These are phyloP conservation scores for Petunia secreta DNA, from an alignment of 257 asterid species.

Conservation along the genomic window DNA sequence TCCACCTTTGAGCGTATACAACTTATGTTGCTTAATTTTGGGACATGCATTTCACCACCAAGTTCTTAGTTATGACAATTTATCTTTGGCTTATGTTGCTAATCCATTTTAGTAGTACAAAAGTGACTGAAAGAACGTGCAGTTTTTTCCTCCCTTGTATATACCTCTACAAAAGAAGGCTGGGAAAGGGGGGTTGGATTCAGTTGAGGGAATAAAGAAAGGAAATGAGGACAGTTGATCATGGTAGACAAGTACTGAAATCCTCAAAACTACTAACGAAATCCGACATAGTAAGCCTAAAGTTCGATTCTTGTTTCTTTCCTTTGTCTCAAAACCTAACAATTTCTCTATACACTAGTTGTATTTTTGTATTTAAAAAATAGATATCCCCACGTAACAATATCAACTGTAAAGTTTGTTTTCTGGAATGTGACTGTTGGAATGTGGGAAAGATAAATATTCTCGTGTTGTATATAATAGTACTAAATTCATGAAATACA, in stretches of 20 bases:
- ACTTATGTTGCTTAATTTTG: too few species aligned
- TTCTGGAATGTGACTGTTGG: background rate
- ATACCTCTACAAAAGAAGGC: background rate
- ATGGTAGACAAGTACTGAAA: constrained; percentile 20
- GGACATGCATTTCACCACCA: too few species aligned
- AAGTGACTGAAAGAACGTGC: background rate
- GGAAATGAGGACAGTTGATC: background rate
- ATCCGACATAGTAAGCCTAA: constrained; percentile 2
- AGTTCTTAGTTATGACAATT: too few species aligned
- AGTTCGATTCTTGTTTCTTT: background rate
- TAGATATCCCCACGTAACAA: background rate
- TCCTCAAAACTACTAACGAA: constrained; percentile 13
- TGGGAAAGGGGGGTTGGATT: background rate
- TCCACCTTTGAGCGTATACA: too few species aligned
- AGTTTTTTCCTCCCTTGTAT: background rate
- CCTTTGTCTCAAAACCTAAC: constrained; percentile 19
- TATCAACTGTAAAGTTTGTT: background rate
- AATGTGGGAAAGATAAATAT: background rate
- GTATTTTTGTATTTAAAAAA: background rate
- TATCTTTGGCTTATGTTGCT: too few species aligned
- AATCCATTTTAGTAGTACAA: background rate
- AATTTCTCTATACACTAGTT: background rate
- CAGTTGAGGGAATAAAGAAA: background rate
- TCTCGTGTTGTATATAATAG: background rate
- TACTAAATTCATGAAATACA: background rate